A percentile compares a stretch with the other conserved stretches of the same genome.
phyloP scores from a whole-genome alignment of 805 yeast genomes.

The Wickerhamomyces silvicola region DNA sequence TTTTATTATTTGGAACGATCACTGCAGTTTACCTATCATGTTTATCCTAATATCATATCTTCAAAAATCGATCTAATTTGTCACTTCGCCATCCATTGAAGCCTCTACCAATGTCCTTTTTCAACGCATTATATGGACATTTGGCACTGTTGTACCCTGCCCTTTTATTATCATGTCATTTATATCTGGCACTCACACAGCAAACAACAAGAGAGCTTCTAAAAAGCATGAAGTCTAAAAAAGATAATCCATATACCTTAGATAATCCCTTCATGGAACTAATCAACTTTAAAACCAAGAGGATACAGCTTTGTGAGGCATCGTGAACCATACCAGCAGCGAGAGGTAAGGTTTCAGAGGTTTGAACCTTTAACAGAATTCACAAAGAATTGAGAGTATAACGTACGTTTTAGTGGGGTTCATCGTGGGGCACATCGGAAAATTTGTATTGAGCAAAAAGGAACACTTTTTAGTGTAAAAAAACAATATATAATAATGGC shows the following conservation, averaged over 20 bases:
- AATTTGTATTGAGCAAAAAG: too few species aligned
- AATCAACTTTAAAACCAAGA: conserved; percentile 28
- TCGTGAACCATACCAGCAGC: conserved; percentile 24
- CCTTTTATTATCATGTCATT: conserved; percentile 46
- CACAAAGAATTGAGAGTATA: background rate
- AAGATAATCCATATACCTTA: conserved; percentile 32
- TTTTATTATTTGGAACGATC: conserved; percentile 34
- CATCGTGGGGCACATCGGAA: too few species aligned
- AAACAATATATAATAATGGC: too few species aligned
- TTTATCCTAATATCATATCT: conserved; percentile 28
- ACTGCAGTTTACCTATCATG: conserved; percentile 23
- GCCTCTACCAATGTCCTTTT: conserved; percentile 36
- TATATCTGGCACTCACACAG: conserved; percentile 46
- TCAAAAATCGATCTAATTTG: conserved; percentile 7
- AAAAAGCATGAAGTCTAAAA: conserved; percentile 34
- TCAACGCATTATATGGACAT: conserved; percentile 45
- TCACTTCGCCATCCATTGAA: conserved; percentile 19
- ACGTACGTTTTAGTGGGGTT: too few species aligned
- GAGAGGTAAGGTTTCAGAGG: conserved; percentile 34
- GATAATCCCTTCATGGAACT: conserved; percentile 27
- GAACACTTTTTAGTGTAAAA: too few species aligned
- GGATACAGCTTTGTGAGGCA: conserved; percentile 31
- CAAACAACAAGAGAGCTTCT: conserved; percentile 72
- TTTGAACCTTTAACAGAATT: conserved; percentile 8
- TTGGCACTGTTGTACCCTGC: conserved; percentile 50